Conservation (phyloP, 2,329 filamentous ascomycete genomes). For the Colletotrichum sp. region DNA sequence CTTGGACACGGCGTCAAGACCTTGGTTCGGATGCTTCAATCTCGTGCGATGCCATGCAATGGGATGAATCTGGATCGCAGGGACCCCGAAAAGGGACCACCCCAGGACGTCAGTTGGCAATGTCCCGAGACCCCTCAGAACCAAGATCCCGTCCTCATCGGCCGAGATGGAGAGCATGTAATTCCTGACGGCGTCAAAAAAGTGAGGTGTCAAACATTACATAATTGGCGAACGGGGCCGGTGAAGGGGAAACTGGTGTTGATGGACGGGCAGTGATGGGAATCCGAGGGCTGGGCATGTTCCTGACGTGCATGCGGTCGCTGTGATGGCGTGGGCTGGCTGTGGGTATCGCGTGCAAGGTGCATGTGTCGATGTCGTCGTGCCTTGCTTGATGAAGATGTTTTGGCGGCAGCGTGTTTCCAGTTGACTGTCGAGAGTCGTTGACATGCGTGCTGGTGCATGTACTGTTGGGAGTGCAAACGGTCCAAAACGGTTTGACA, state of each 20-base stretch:
- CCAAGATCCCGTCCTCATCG: neutral
- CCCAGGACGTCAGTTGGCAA: neutral
- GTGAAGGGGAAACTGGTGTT: neutral
- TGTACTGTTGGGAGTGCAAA: neutral
- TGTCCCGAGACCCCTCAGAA: neutral
- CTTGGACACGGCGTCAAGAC: neutral
- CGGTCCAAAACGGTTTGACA: neutral
- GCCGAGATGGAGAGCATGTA: neutral
- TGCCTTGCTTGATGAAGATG: neutral
- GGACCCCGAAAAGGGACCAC: neutral
- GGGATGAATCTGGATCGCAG: neutral
- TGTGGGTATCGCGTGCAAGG: neutral
- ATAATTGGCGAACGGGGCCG: neutral
- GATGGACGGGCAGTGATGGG: neutral
- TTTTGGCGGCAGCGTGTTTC: neutral
- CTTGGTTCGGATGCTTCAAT: neutral
- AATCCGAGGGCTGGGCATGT: too few species aligned
- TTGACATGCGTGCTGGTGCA: neutral
- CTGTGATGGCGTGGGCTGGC: neutral
- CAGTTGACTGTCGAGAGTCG: neutral
- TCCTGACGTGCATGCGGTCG: too few species aligned
- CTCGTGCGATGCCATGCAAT: neutral
- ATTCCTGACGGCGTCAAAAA: slow-evolving; percentile 1
- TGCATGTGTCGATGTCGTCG: neutral
- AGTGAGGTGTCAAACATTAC: neutral